phyloP scores from a whole-genome alignment of 805 yeast genomes.

The Pichia pseudocactophila region DNA sequence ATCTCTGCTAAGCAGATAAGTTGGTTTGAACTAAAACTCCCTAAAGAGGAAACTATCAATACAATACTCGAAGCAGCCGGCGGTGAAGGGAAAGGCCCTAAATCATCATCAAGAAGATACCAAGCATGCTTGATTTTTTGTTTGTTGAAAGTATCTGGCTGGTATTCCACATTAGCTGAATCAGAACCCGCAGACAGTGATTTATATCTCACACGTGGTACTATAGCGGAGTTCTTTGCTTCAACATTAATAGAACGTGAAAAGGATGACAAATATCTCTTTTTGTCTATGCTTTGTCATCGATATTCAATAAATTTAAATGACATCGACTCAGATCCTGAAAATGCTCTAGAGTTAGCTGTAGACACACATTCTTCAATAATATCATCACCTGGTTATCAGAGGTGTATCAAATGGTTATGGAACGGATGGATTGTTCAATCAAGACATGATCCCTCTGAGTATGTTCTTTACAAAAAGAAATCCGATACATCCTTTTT shows the following conservation, averaged over 20 bases:
- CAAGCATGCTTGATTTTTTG: slow-evolving; percentile 63
- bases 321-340: slow-evolving; percentile 52
- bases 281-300: slow-evolving; percentile 69
- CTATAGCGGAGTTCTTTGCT: slow-evolving; percentile 70
- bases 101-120: slow-evolving; percentile 50
- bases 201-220: slow-evolving; percentile 48
- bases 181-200: slow-evolving; percentile 61
- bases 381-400: slow-evolving; percentile 75
- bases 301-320: slow-evolving; percentile 59
- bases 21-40: slow-evolving; percentile 47
- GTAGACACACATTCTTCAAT: slow-evolving; percentile 80
- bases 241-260: slow-evolving; percentile 58
- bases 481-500: slow-evolving; percentile 44
- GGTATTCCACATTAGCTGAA: slow-evolving; percentile 60
- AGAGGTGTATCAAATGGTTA: slow-evolving; percentile 78
- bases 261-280: slow-evolving; percentile 49
- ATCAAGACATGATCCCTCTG: slow-evolving; percentile 56
- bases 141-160: slow-evolving; percentile 62
- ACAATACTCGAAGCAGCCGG: slow-evolving; percentile 72
- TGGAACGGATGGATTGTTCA: slow-evolving; percentile 94
- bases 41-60: slow-evolving; percentile 48
- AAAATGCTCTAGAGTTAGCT: slow-evolving; percentile 76
- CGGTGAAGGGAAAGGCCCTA: slow-evolving; percentile 53
- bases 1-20: slow-evolving; percentile 39
- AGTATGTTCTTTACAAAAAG: slow-evolving; percentile 56